Evolutionary conservation across 306 rosid species (phyloP).

Genomic region (Cicer judaicum): DNA sequence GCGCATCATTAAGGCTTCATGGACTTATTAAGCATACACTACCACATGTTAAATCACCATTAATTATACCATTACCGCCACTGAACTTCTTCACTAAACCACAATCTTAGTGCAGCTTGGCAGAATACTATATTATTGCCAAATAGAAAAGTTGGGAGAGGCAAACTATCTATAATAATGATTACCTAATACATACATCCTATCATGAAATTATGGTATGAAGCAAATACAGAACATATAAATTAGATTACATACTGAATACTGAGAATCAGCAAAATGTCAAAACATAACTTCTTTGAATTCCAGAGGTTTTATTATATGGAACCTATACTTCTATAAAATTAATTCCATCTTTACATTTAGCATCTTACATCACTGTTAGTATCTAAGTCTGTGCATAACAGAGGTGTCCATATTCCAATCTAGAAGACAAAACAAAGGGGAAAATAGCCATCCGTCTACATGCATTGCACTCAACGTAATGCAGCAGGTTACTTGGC

Average conservation of each 20-base stretch:
- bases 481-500: slow-evolving; percentile 67
- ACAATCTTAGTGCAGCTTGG: slow-evolving; percentile 5
- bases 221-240: slow-evolving; percentile 28
- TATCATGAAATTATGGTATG: slow-evolving; percentile 8
- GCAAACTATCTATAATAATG: neutral
- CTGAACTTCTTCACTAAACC: neutral
- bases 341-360: slow-evolving; percentile 56
- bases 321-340: slow-evolving; percentile 53
- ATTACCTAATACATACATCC: slow-evolving; percentile 23
- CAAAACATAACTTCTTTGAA: slow-evolving; percentile 42
- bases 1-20: neutral
- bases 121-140: neutral
- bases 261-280: slow-evolving; percentile 34
- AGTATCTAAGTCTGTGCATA: slow-evolving; percentile 54
- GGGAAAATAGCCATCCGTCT: slow-evolving; percentile 34
- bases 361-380: slow-evolving; percentile 67
- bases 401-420: slow-evolving; percentile 45
- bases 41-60: neutral
- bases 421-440: slow-evolving; percentile 15
- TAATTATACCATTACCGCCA: neutral
- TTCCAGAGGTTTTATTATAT: slow-evolving; percentile 48
- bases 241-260: slow-evolving; percentile 35
- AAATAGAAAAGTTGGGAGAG: neutral
- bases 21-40: neutral
- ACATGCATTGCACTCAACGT: slow-evolving; percentile 24